A percentile compares a stretch with the other conserved stretches of the same genome.
Evolutionary conservation across 495 filamentous ascomycete genomes (phyloP).

Genomic region (Penicillium odoratum): DNA sequence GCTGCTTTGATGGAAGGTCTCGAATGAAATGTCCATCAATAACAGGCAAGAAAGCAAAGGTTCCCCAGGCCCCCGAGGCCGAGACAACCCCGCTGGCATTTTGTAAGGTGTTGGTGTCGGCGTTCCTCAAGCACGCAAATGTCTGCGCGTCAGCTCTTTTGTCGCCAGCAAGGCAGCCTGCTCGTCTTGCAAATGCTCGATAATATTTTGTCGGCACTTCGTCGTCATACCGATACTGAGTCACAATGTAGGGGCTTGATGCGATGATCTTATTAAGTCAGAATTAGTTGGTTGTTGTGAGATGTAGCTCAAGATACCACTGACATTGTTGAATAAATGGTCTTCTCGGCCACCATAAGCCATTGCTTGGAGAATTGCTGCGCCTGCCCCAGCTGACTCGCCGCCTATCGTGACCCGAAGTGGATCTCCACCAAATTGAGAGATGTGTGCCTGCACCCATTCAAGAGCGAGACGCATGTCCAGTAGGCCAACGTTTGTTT

Average conservation of each 20-base stretch:
- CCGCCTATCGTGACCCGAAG: constrained; percentile 36
- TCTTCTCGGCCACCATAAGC: constrained; percentile 47
- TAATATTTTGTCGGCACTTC: constrained; percentile 52
- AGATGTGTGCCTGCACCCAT: constrained; percentile 55
- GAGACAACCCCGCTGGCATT: constrained; percentile 55
- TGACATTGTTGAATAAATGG: constrained; percentile 25
- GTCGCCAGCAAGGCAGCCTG: constrained; percentile 45
- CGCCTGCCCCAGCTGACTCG: constrained; percentile 46
- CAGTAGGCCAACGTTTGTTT: constrained; percentile 48
- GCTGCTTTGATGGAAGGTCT: constrained; percentile 52
- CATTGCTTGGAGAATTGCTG: constrained; percentile 52
- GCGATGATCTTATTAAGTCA: constrained; percentile 40
- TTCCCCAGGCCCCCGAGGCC: constrained; percentile 41
- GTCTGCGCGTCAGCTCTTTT: constrained; percentile 22
- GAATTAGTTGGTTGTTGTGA: background rate
- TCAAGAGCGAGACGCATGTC: constrained; percentile 60
- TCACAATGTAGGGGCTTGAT: constrained; percentile 51
- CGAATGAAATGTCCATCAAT: constrained; percentile 60
- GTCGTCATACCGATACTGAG: constrained; percentile 52
- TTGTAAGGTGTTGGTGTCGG: constrained; percentile 54
- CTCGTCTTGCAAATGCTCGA: constrained; percentile 52
- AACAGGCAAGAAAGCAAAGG: constrained; percentile 64
- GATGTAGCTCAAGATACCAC: background rate
- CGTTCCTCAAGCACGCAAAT: constrained; percentile 55
- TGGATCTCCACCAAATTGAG: constrained; percentile 43